Base-by-base conservation (phyloP, 768 basidiomycete species). In the Leccinum truebloodii region DNA sequence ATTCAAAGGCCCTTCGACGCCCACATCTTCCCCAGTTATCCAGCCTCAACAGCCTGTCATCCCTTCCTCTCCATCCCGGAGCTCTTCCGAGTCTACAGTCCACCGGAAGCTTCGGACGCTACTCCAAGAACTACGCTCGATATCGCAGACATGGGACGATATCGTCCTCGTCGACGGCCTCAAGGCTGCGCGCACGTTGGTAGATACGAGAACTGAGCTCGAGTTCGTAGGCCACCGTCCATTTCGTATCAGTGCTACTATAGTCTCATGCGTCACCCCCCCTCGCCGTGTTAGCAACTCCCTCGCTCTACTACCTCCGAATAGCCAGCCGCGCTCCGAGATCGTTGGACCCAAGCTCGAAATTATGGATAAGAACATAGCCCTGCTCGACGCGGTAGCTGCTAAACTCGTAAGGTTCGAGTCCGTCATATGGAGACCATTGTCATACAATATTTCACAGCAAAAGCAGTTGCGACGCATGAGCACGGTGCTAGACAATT, bases 141-240 rank as follows among this genome's bases (percentile, higher is more conserved):
- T 83, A 18, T 74, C 88, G 9, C 79, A 83, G 59, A 89, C 86
- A 55, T 96, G 94, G 94, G 89, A 94, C 64, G 89, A 94, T 65
- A 78, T 95, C 49, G 86, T 94, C 1, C 78, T 89, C 10, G 68
- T 87, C 14, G 92, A 95, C 68, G 94, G 94, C 8, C 75, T 93
- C 41, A 91, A 86, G 65, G 83, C 89, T n/a, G 84, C 83, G 8
- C 86, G 82, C 61, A 83, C 79, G 56, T 78, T 94, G 35, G 81
- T 92, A 3, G 91, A 95, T 67, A 76, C 89, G 18, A 81, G 90
- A 20, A 96, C 94, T 16, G 90, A 93, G 68, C 80, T 96, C 62
- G 89, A 93, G 94, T 95, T 76, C 67, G 87, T 78, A 49, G 49
- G 18, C 18, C 5, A n/a, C 9, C 28, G 13, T 52, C n/a, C n/a